A percentile compares a stretch with the other conserved stretches of the same genome.
These are phyloP conservation scores for Plectosphaerella cucumerina DNA, from an alignment of 2,329 filamentous ascomycete species.

Conservation along the genomic window DNA sequence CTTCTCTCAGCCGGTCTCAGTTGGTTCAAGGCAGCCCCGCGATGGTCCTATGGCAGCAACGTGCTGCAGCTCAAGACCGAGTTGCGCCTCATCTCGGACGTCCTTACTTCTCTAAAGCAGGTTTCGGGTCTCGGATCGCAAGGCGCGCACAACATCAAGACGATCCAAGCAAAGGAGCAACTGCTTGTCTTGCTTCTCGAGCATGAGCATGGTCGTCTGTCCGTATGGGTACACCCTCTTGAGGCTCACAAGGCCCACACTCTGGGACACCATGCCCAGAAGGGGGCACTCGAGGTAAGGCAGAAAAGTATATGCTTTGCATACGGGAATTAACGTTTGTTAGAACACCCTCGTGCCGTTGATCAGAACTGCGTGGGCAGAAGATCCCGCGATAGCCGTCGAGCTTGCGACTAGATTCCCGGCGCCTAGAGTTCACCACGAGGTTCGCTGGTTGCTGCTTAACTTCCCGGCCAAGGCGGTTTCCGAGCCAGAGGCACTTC, in stretches of 20 bases:
- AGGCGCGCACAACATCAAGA: conserved; percentile 52
- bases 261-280: conserved; percentile 7
- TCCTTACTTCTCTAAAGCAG: conserved; percentile 61
- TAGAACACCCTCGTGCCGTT: conserved; percentile 57
- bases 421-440: conserved; percentile 65
- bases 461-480: conserved; percentile 82
- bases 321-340: not conserved
- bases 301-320: not conserved
- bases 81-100: conserved; percentile 73
- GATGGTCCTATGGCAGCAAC: conserved; percentile 96
- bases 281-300: conserved; percentile 30
- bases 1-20: conserved; percentile 79
- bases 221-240: conserved; percentile 86
- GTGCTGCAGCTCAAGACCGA: conserved; percentile 91
- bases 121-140: conserved; percentile 57
- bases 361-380: conserved; percentile 79
- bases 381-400: conserved; percentile 82
- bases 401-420: conserved; percentile 78
- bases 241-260: conserved; percentile 32
- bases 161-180: conserved; percentile 74
- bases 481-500: conserved; percentile 74
- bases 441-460: conserved; percentile 75
- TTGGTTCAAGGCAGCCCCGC: conserved; percentile 82
- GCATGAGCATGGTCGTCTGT: conserved; percentile 77
- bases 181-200: conserved; percentile 77